These are phyloP conservation scores for Collybia sordida DNA, from an alignment of 768 basidiomycete genomes.

Conservation along the genomic window DNA sequence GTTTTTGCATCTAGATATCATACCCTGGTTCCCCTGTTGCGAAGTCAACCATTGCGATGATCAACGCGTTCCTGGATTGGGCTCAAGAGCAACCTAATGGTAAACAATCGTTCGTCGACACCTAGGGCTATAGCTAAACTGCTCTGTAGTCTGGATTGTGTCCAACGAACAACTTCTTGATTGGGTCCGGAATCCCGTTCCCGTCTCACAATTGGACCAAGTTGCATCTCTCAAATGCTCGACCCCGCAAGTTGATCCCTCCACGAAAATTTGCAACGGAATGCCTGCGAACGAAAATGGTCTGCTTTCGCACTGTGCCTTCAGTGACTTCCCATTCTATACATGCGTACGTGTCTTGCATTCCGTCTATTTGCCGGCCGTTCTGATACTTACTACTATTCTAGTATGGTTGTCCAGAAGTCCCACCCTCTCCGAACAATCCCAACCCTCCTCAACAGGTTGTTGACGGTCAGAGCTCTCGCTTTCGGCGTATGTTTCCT, in stretches of 20 bases:
- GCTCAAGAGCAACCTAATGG: conserved; percentile 69
- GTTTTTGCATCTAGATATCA: conserved; percentile 31
- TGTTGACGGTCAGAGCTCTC: conserved; percentile 40
- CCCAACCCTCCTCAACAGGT: conserved; percentile 67
- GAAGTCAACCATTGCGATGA: conserved; percentile 65
- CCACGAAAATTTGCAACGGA: conserved; percentile 71
- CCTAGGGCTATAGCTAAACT: not conserved
- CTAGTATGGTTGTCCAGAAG: conserved; percentile 73
- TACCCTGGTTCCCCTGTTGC: conserved; percentile 58
- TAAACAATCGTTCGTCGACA: conserved; percentile 19
- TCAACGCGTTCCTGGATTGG: conserved; percentile 82
- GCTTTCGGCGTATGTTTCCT: conserved; percentile 53
- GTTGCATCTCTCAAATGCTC: conserved; percentile 61
- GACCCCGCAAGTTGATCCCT: conserved; percentile 55
- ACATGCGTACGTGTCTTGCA: conserved; percentile 58
- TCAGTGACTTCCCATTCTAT: conserved; percentile 76
- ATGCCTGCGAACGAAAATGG: conserved; percentile 68
- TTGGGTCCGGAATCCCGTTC: conserved; percentile 73
- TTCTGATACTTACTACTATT: not conserved
- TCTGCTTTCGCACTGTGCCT: conserved; percentile 58
- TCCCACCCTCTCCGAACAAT: conserved; percentile 50
- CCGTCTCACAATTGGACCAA: conserved; percentile 55
- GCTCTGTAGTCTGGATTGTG: conserved; percentile 64
- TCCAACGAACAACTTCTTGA: conserved; percentile 68
- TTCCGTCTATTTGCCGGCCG: not conserved